Evolutionary conservation across 768 basidiomycete species (phyloP).

Genomic region (Saitozyma podzolica): DNA sequence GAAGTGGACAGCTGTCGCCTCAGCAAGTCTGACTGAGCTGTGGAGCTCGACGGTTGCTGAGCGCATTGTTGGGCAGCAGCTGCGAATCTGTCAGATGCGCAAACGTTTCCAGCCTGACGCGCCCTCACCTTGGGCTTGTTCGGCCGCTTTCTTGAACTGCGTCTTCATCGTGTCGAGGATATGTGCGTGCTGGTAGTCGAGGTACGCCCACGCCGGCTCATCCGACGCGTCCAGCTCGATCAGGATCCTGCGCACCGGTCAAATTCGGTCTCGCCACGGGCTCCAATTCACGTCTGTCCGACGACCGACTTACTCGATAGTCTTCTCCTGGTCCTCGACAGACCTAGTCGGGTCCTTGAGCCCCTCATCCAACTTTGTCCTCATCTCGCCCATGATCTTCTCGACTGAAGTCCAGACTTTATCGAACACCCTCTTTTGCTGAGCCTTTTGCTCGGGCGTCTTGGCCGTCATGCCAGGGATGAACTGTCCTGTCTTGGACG

Average conservation of each 20-base stretch:
- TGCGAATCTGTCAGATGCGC: conserved; percentile 35
- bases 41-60: conserved; percentile 36
- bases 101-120: conserved; percentile 13
- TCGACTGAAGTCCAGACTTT: conserved; percentile 96
- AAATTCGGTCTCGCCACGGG: not conserved
- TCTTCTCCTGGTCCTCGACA: conserved; percentile 94
- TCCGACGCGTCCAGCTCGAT: conserved; percentile 81
- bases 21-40: conserved; percentile 57
- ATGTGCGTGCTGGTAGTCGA: conserved; percentile 87
- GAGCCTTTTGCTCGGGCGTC: conserved; percentile 65
- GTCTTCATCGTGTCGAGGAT: conserved; percentile 76
- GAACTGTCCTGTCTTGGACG: conserved; percentile 83
- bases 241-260: conserved; percentile 63
- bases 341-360: conserved; percentile 75
- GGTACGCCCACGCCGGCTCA: conserved; percentile 93
- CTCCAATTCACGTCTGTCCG: not conserved
- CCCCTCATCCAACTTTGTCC: conserved; percentile 69
- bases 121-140: conserved; percentile 60
- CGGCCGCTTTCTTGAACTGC: conserved; percentile 60
- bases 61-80: conserved; percentile 54
- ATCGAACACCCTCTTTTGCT: conserved; percentile 88
- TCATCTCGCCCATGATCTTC: conserved; percentile 91
- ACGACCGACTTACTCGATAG: conserved; percentile 73
- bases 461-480: conserved; percentile 60
- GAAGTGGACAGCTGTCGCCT: conserved; percentile 22